Base-by-base conservation (phyloP, 768 basidiomycete genomes). In the Goffeauzyma gilvescens region DNA sequence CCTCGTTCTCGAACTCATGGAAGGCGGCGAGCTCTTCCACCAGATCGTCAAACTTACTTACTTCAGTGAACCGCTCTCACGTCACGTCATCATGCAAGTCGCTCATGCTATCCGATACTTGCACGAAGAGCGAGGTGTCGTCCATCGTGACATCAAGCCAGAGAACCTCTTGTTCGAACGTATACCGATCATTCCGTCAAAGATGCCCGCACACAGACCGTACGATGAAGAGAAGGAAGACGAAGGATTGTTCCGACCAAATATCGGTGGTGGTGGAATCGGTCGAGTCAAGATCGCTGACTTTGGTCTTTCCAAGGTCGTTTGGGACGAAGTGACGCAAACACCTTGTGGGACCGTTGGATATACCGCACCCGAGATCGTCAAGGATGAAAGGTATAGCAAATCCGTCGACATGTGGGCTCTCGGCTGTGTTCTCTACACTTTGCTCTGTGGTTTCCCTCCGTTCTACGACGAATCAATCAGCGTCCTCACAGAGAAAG, bases 321-420 rank as follows among this genome's bases (percentile, higher is more conserved):
- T 98, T 4, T 98, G 93, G 93, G 81, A 90, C 59, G 93, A 96
- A 58, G 79, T 95, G 59, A 98, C 93, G 5, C 89, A 84, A 81
- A 98, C 93, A 12, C 93, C 93, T 17, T 98, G 93, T 57, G 93
- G 93, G n/a, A 98, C 93, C 2, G 90, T 98, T 24, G 93, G 93
- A 17, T 98, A 98, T 65, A 98, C 93, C 2, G 93, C 93, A 5
- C 93, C 93, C 5, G 93, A 98, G 66, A 98, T 98, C 48, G 93
- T 98, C 55, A 96, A 95, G 66, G 93, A 96, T 59, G 90, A 98
- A 67, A 73, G 86, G 22, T 63, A 63, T 44, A 56, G 53, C 33
- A 61, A 63, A 53, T 85, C 81, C 55, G 90, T 96, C 42, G 93
- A 98, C 60, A 95, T 96, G 93, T 98, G 93, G 93, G 93, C 93